These are phyloP conservation scores for Pseudopithomyces maydicus DNA, from an alignment of 2,329 filamentous ascomycete genomes.

Conservation along the genomic window DNA sequence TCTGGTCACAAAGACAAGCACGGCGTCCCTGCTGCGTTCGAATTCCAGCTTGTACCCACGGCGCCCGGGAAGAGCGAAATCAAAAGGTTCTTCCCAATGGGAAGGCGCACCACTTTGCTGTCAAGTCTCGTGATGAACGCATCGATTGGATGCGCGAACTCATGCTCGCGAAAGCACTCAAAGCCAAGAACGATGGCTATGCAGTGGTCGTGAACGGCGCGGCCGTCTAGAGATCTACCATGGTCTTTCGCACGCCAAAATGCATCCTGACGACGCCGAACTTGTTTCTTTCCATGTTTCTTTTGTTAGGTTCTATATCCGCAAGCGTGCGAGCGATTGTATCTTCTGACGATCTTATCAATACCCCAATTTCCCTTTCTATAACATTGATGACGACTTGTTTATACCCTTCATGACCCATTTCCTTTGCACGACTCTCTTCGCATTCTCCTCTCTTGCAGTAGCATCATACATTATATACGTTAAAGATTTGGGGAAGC, in stretches of 20 bases:
- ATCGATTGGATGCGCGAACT: slow-evolving; percentile 98
- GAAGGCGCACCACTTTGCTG: slow-evolving; percentile 94
- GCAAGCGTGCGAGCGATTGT: slow-evolving; percentile 19
- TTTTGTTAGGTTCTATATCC: slow-evolving; percentile 3
- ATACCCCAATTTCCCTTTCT: slow-evolving; percentile 13
- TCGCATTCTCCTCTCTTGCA: slow-evolving; percentile 15
- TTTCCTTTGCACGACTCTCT: background rate
- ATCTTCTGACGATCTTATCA: slow-evolving; percentile 10
- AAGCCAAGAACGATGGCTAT: slow-evolving; percentile 82
- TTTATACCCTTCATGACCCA: slow-evolving; percentile 35
- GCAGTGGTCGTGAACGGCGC: slow-evolving; percentile 79
- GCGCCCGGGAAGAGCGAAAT: slow-evolving; percentile 52
- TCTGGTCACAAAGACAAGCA: slow-evolving; percentile 59
- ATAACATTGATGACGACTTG: slow-evolving; percentile 24
- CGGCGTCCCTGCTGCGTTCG: slow-evolving; percentile 69
- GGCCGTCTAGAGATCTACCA: slow-evolving; percentile 22
- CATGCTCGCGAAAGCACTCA: slow-evolving; percentile 86
- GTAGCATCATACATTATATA: slow-evolving; percentile 12
- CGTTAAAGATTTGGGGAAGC: slow-evolving; percentile 23
- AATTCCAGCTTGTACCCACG: slow-evolving; percentile 83
- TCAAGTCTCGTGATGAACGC: slow-evolving; percentile 82
- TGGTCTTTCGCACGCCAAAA: background rate
- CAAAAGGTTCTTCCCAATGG: slow-evolving; percentile 50
- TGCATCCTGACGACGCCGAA: background rate
- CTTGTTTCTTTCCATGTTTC: slow-evolving; percentile 7